Percentiles rank a stretch among this genome's conserved stretches.
Conservation (phyloP, 2,329 filamentous ascomycete species). For the Ceratocystis albifundus region DNA sequence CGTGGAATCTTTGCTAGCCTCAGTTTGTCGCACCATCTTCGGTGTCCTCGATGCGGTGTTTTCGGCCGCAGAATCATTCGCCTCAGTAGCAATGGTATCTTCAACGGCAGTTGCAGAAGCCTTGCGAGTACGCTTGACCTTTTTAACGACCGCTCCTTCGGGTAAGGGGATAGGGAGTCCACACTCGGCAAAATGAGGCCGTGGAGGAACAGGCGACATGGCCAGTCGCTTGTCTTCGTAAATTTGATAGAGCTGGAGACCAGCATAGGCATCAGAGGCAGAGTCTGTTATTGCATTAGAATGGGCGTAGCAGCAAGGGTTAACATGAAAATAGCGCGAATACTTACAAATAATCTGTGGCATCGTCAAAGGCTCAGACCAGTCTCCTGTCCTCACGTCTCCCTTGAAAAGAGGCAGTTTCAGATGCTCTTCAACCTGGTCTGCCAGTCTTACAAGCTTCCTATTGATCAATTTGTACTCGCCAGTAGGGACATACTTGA, state of each 20-base stretch:
- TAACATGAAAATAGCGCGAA: neutral
- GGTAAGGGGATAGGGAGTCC: constrained; percentile 50
- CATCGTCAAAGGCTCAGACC: constrained; percentile 51
- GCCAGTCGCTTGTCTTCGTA: constrained; percentile 56
- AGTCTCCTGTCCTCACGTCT: constrained; percentile 61
- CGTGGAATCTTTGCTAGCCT: neutral
- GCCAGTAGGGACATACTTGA: constrained; percentile 50
- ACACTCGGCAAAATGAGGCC: constrained; percentile 57
- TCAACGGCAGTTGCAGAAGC: neutral
- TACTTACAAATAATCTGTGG: constrained; percentile 59
- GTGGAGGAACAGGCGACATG: constrained; percentile 58
- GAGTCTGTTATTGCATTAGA: constrained; percentile 42
- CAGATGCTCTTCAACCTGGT: constrained; percentile 59
- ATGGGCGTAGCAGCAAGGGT: neutral
- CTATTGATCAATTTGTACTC: constrained; percentile 50
- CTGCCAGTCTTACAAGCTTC: constrained; percentile 51
- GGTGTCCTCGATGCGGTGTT: neutral
- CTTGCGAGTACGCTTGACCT: constrained; percentile 22
- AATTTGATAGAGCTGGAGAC: constrained; percentile 58
- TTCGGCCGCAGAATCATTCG: neutral
- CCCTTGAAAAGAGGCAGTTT: constrained; percentile 67
- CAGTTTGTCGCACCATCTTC: neutral
- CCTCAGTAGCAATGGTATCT: neutral
- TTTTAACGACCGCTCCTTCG: constrained; percentile 31
- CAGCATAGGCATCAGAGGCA: constrained; percentile 74